Base-by-base conservation (phyloP, 2,329 filamentous ascomycete genomes). In the Geosmithia morbida region DNA sequence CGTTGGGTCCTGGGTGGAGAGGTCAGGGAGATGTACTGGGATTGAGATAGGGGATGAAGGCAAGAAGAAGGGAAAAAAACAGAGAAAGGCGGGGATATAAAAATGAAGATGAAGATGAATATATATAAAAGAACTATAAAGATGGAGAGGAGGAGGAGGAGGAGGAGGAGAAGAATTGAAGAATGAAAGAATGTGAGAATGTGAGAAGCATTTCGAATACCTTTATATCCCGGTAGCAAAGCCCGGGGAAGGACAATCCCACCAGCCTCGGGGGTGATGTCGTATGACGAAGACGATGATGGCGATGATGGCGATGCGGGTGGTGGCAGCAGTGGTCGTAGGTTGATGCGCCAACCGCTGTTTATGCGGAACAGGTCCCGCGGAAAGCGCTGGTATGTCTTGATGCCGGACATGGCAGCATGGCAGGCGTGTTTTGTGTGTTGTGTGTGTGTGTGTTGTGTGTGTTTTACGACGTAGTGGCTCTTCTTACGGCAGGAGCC, bases 291-390 rank as follows among this genome's bases (percentile, higher is more conserved):
- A 13, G n/a, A 4, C 22, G 22, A 26, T 13, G 45, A 39, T 26
- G 18, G 19, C 26, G 43, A 22, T 17, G 33, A 26, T 18, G 26
- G 45, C 4, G 17, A 5, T 26, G 41, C 19, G 18, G 33, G 43
- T 39, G 16, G 2, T 26, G 22, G 4, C 22, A 5, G 6, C 13
- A 2, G 8, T 30, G 44, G 46, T 14, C 40, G 46, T 11, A 47
- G 46, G n/a, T 33, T 17, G 19, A 47, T 26, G 10, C 39, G 46
- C 40, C 40, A 43, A 7, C 46, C 46, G 29, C 8, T 37, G 40
- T 47, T 47, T 22, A 47, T 7, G 46, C 46, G 46, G 46, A 47
- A 47, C 5, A 47, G 41, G 10, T 43, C 40, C 17, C 33, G 26
- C 7, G 46, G 46, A 40, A 47, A 47, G 18, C 41, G 46, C 19